Evolutionary conservation across 2,329 filamentous ascomycete species (phyloP).

Genomic region (Diaporthe capsici): DNA sequence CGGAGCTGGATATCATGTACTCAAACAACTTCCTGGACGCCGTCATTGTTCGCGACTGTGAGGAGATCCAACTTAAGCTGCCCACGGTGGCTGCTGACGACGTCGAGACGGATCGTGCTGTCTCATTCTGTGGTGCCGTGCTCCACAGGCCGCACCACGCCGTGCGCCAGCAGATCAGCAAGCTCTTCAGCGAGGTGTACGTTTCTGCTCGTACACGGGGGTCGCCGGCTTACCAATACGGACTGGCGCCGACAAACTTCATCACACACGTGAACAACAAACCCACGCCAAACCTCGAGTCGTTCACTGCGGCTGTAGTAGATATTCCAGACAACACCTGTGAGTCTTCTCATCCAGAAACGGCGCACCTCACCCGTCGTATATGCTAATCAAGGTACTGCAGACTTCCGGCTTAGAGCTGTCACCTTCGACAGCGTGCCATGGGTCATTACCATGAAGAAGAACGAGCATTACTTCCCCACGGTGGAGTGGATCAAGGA

Average conservation of each 20-base stretch:
- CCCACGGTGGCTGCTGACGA: conserved; percentile 90
- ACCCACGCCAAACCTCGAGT: conserved; percentile 83
- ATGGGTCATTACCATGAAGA: conserved; percentile 99
- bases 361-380: background rate
- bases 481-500: conserved; percentile 77
- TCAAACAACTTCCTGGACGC: conserved; percentile 86
- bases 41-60: conserved; percentile 86
- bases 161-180: conserved; percentile 96
- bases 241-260: conserved; percentile 95
- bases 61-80: conserved; percentile 82
- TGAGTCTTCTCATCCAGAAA: conserved; percentile 56
- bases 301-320: conserved; percentile 85
- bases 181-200: conserved; percentile 96
- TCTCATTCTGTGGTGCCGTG: conserved; percentile 95
- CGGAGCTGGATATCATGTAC: conserved; percentile 97
- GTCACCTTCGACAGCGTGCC: conserved; percentile 98
- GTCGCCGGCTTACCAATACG: conserved; percentile 89
- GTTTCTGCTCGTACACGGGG: conserved; percentile 89
- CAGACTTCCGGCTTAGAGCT: conserved; percentile 94
- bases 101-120: conserved; percentile 90
- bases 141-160: conserved; percentile 95
- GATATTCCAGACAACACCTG: conserved; percentile 96
- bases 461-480: conserved; percentile 96
- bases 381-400: conserved; percentile 42
- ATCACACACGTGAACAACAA: conserved; percentile 95